Evolutionary conservation across 306 rosid genomes (phyloP).

Genomic region (Cicer arietinum): DNA sequence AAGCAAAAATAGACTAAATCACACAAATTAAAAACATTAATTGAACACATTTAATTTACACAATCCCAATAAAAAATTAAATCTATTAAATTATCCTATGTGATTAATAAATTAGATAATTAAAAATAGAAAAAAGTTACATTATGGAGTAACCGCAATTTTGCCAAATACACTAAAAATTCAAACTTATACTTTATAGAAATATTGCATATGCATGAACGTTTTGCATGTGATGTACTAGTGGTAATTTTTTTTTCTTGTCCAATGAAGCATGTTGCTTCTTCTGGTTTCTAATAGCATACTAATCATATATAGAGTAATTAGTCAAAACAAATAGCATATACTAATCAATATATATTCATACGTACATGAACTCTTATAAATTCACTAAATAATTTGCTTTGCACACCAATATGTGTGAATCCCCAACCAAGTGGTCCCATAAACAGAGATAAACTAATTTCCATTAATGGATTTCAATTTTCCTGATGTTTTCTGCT

Average conservation of each 20-base stretch:
- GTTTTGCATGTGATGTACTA: not conserved
- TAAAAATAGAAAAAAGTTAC: too few species aligned
- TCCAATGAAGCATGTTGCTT: constrained; percentile 38
- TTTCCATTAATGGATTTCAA: constrained; percentile 60
- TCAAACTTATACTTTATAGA: too few species aligned
- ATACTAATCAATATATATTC: not conserved
- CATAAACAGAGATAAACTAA: not conserved
- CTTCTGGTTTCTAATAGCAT: constrained; percentile 9
- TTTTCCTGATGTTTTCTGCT: constrained; percentile 68
- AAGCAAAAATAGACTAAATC: too few species aligned
- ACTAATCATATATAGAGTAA: not conserved
- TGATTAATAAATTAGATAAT: too few species aligned
- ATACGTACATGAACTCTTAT: not conserved
- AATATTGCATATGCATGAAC: not conserved
- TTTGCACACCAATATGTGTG: not conserved
- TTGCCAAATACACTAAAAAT: too few species aligned
- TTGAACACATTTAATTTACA: too few species aligned
- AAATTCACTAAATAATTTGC: too few species aligned
- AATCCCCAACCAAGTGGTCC: constrained; percentile 12
- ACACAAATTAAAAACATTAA: too few species aligned
- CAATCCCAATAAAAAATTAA: too few species aligned
- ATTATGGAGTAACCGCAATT: too few species aligned
- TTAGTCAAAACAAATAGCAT: not conserved
- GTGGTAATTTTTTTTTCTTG: constrained; percentile 33
- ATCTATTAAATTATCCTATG: too few species aligned